Evolutionary conservation across 768 basidiomycete genomes (phyloP).

Genomic region (Lepiota venenata): DNA sequence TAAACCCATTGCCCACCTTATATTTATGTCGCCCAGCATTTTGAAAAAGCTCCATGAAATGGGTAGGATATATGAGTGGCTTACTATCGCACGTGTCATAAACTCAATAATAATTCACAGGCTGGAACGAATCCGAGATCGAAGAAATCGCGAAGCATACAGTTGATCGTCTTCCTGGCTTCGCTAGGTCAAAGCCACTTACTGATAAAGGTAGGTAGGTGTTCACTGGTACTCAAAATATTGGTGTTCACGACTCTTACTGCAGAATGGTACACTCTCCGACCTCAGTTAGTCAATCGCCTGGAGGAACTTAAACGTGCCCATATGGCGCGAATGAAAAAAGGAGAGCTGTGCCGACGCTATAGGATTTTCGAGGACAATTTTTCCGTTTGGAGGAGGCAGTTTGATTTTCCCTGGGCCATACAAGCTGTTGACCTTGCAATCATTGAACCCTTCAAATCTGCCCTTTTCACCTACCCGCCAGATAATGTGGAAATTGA

Average conservation of each 20-base stretch:
- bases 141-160: neutral
- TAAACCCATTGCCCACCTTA: neutral
- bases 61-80: neutral
- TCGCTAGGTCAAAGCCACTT: neutral
- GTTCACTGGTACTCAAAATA: neutral
- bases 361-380: neutral
- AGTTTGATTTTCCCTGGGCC: neutral
- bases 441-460: conserved; percentile 2
- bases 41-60: neutral
- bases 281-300: neutral
- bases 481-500: neutral
- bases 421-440: neutral
- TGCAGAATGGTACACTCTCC: conserved; percentile 1
- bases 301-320: neutral
- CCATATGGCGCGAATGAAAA: neutral
- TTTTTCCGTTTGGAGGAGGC: neutral
- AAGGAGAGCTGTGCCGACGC: neutral
- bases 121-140: neutral
- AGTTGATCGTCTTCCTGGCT: neutral
- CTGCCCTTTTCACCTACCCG: neutral
- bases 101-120: neutral
- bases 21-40: neutral
- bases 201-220: neutral
- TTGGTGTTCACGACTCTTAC: neutral
- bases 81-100: too few relatives aligned